Base-by-base conservation (phyloP, 805 yeast genomes). In the Ogataea dorogensis region DNA sequence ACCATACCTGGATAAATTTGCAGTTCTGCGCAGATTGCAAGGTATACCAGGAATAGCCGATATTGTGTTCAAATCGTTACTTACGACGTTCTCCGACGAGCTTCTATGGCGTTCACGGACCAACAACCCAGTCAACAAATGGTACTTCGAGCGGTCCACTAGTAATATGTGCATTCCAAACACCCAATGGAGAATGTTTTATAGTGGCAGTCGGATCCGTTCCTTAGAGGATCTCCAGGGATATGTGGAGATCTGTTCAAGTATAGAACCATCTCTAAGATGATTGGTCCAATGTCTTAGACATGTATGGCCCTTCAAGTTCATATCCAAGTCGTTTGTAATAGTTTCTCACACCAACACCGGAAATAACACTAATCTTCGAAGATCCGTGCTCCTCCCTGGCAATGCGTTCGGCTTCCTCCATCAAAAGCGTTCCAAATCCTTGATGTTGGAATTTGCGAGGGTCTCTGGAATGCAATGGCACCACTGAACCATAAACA, bases 381-480 rank as follows among this genome's bases (percentile, higher is more conserved):
- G 72, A 68, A 4, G 95, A 82, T 0, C 96, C 95, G 59, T 93
- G 98, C 59, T 93, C 98, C 53, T 88, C 96, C 33, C 79, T 73
- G 1, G 98, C 93, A 42, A 93, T 93, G 47, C 96, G 75, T 53
- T 87, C 98, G 3, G 98, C 98, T 63, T 93, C 98, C 63, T 93
- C 98, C 98, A 93, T 93, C 33, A 93, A 65, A 53, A 93, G 70
- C 5, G 98, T 91, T 46, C 98, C 98, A 59, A 91, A 93, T 14
- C 98, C 98, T 70, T 93, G 98, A 68, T 93, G 98, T 67, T 93
- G 98, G 70, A 93, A 93, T 63, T 93, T 93, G 55, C 96, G 75
- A 29, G 98, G 98, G 63, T 93, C 98, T 49, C 98, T 75, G 3
- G 94, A 84, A 60, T 93, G 98, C 40, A 93, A 65, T 3, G 98